phyloP scores from a whole-genome alignment of 202 grass and related monocot species.

The Saccharum hybrid region DNA sequence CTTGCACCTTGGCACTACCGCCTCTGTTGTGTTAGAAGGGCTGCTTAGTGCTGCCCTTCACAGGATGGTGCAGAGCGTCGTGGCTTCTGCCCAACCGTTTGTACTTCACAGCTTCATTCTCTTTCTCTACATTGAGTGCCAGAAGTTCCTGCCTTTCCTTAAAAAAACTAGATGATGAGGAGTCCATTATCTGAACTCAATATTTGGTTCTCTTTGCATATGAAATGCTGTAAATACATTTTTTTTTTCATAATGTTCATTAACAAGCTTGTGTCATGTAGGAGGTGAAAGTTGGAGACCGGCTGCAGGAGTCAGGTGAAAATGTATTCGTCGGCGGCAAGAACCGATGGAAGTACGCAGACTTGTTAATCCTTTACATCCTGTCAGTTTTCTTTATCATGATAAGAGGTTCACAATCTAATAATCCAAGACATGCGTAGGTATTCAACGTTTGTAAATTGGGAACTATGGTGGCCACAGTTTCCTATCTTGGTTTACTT shows the following conservation, averaged over 20 bases:
- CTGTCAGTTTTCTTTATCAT: conserved; percentile 15
- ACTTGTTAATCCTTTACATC: background rate
- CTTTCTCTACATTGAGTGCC: background rate
- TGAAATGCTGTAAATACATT: conserved; percentile 20
- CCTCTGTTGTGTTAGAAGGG: background rate
- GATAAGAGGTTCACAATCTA: conserved; percentile 19
- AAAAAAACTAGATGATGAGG: conserved; percentile 1
- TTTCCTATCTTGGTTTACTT: conserved; percentile 89
- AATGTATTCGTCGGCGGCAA: conserved; percentile 97
- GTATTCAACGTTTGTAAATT: conserved; percentile 92
- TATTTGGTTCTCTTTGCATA: background rate
- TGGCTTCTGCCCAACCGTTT: background rate
- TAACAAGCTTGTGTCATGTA: conserved; percentile 40
- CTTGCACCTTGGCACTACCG: background rate
- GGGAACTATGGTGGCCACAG: conserved; percentile 95
- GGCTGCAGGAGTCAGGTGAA: conserved; percentile 77
- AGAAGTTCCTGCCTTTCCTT: background rate
- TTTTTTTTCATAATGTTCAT: conserved; percentile 1
- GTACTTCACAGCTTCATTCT: background rate
- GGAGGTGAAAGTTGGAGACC: conserved; percentile 87
- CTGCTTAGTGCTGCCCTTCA: background rate
- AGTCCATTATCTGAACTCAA: conserved; percentile 2
- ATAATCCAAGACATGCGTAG: conserved; percentile 29
- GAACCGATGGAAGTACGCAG: conserved; percentile 88
- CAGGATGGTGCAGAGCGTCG: background rate